Evolutionary conservation across 352 stramenopile species (phyloP), one percentile per base, ranked within the genome.

Genomic region (Pythium phragmitis): DNA sequence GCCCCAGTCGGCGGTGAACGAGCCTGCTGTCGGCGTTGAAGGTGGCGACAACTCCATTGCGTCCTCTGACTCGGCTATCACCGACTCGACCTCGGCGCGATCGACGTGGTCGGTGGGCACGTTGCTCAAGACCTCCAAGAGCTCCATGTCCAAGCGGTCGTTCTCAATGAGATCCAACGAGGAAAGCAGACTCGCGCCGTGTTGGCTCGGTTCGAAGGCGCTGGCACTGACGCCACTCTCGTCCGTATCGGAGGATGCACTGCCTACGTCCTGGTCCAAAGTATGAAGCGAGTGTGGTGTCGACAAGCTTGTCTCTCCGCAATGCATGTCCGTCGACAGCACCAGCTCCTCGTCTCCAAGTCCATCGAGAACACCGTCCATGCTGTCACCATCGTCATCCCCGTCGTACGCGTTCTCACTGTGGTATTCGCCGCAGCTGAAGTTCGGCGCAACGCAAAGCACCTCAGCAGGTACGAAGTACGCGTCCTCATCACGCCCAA

Each of bases 331-430:
- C 7, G 63, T 64, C 17, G 63, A 69, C 19, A 70, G 26, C 30
- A 70, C 63, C 5, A 65, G 45, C 28, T 70, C 51, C 12, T 65
- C 63, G 19, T 57, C 23, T 19, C 37, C 43, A 14, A 70, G 42
- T 2, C 62, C 49, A 13, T 57, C 56, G 13, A 71, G 41, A 8
- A 71, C 30, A 48, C 33, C 51, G 2, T 13, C 19, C 16, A 62
- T 46, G 16, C 63, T 33, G 1, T 36, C 36, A 2, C 28, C 50
- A 3, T 62, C 63, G n/a, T 61, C 45, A n/a, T 33, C 34, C 1
- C 7, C 7, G 19, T 23, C 49, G 5, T 8, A 2, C 9, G n/a
- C 37, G 2, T 47, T 34, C 9, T 46, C 42, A 17, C 17, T 41
- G 19, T 33, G 9, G n/a, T 4, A 47, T 1, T 48, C 34, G 9